Evolutionary conservation across 768 basidiomycete species (phyloP).

Genomic region (Serendipita sp.): DNA sequence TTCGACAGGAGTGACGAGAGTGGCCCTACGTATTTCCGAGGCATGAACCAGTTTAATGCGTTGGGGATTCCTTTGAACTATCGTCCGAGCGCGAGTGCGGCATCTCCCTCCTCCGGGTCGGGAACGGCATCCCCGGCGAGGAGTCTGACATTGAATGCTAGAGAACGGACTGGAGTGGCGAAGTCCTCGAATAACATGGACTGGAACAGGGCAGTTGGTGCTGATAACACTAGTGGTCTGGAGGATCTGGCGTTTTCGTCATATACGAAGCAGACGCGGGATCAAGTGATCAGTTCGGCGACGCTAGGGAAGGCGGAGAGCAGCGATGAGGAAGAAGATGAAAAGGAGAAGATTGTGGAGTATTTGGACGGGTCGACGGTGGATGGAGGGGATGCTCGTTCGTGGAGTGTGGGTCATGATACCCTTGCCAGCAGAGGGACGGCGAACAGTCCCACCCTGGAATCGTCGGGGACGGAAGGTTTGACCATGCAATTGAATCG

Average conservation of each 20-base stretch:
- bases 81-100: background rate
- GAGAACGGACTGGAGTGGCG: background rate
- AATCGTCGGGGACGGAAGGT: background rate
- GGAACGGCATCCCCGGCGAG: background rate
- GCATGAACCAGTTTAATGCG: background rate
- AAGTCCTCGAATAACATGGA: background rate
- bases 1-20: background rate
- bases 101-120: background rate
- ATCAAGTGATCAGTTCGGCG: background rate
- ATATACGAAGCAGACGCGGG: background rate
- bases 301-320: background rate
- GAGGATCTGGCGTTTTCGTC: conserved; percentile 2
- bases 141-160: too few species aligned
- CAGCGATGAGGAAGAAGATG: background rate
- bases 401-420: background rate
- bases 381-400: background rate
- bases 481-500: background rate
- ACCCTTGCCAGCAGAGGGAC: background rate
- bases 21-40: background rate
- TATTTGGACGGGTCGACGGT: background rate
- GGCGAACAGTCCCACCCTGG: background rate
- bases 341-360: conserved; percentile 3
- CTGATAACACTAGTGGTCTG: background rate
- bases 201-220: background rate
- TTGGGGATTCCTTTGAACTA: background rate